Evolutionary conservation across 2,329 filamentous ascomycete genomes (phyloP).

Genomic region (Rhytidhysteron rufulum): DNA sequence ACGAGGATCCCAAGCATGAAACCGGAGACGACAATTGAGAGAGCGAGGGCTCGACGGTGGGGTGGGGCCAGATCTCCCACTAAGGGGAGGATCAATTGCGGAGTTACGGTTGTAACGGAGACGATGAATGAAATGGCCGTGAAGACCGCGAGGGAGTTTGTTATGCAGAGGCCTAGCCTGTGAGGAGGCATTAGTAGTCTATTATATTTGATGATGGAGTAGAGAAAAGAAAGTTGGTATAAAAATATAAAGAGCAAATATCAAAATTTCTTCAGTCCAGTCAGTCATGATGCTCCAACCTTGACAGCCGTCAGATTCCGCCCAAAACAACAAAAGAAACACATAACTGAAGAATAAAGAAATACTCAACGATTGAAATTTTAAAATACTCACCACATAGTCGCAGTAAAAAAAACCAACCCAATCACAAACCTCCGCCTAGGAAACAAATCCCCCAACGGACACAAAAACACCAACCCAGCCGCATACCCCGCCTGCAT

Average conservation of each 20-base stretch:
- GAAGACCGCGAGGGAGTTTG: slow-evolving; percentile 61
- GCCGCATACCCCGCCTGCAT: slow-evolving; percentile 76
- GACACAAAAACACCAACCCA: slow-evolving; percentile 71
- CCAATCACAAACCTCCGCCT: slow-evolving; percentile 66
- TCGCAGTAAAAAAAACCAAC: slow-evolving; percentile 65
- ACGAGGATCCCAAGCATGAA: slow-evolving; percentile 72
- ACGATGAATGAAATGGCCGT: slow-evolving; percentile 67
- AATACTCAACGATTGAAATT: background rate
- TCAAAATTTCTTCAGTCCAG: too few species aligned
- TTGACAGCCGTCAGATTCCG: too few species aligned
- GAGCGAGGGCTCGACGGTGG: slow-evolving; percentile 62
- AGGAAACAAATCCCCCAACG: slow-evolving; percentile 66
- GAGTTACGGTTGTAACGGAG: slow-evolving; percentile 76
- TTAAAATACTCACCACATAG: slow-evolving; percentile 53
- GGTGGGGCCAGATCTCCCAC: slow-evolving; percentile 74
- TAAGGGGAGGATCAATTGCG: slow-evolving; percentile 70
- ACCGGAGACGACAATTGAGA: slow-evolving; percentile 72
- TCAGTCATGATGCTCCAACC: too few species aligned
- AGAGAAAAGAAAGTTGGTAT: too few species aligned
- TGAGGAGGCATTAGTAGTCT: too few species aligned
- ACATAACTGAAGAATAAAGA: background rate
- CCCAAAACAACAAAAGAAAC: background rate
- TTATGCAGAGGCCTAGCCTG: slow-evolving; percentile 71
- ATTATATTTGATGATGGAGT: background rate
- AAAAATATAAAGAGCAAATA: too few species aligned